Evolutionary conservation across 257 asterid genomes (phyloP).

Genomic region (Solanum chilense): DNA sequence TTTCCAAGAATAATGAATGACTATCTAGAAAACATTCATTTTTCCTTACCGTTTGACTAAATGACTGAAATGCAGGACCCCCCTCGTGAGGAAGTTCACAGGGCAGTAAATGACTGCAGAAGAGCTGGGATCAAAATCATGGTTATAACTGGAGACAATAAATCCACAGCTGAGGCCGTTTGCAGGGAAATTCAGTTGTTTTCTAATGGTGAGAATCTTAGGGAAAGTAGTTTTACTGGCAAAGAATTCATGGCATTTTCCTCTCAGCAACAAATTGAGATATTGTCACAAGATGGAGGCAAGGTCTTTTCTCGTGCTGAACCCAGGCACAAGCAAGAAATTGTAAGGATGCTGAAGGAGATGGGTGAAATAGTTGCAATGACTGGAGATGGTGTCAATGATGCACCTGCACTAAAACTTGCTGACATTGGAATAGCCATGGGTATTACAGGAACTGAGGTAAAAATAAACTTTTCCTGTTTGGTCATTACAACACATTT

Average conservation of each 20-base stretch:
- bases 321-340: conserved; percentile 88
- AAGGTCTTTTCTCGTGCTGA: conserved; percentile 84
- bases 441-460: conserved; percentile 97
- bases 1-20: neutral
- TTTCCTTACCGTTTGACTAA: neutral
- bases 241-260: conserved; percentile 77
- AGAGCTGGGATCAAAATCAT: conserved; percentile 80
- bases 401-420: conserved; percentile 89
- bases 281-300: conserved; percentile 63
- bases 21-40: neutral
- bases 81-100: conserved; percentile 80
- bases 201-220: conserved; percentile 41
- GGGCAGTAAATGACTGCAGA: conserved; percentile 66
- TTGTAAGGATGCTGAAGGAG: conserved; percentile 76
- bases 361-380: conserved; percentile 86
- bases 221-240: conserved; percentile 58
- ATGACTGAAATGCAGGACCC: conserved; percentile 55
- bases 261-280: conserved; percentile 41
- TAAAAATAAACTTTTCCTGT: neutral
- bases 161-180: conserved; percentile 91
- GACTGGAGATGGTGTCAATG: conserved; percentile 98
- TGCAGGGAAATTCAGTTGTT: conserved; percentile 67
- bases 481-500: neutral
- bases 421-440: conserved; percentile 94
- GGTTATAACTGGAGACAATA: conserved; percentile 95